Base-by-base conservation (phyloP, 2,329 filamentous ascomycete species). In the Fusarium aywerte region DNA sequence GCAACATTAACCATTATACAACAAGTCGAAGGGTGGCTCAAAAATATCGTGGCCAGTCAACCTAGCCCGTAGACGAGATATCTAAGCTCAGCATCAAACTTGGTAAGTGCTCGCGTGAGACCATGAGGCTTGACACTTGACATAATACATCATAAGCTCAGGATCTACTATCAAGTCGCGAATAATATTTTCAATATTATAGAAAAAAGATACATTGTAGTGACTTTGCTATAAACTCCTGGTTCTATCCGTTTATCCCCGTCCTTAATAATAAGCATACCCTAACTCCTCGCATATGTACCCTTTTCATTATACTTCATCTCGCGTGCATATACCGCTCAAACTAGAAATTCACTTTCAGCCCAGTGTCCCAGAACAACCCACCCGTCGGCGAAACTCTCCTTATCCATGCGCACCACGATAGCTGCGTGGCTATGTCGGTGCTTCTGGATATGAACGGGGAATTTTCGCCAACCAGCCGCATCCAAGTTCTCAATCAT, bases 381-480 rank as follows among this genome's bases (percentile, higher is more conserved):
- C 73, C 85, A 87, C 0, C 95, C 95, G 78, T 98, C 94, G 3
- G 85, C 82, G 71, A 93, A 96, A 1, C 78, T 80, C 50, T 84
- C 81, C 75, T 87, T 89, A 36, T 90, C 87, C 58, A 83, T 87
- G 35, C 95, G 86, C 33, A 96, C 89, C 66, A 98, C 92, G 45
- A 98, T 97, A 4, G 94, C 94, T 0, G 94, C 95, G 77, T 98
- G 95, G 61, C 87, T 92, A 75, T 97, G 92, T n/a, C 84, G 80
- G 54, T 88, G 85, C 7, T 93, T 91, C 67, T 91, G 90, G 36
- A 96, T 94, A 79, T 90, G 89, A 5, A 94, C 87, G 1, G 85
- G 87, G 67, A 87, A 89, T 76, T 90, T 91, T 45, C 83, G 82
- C 85, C 87, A 90, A 6, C 84, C 83, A 3, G 90, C 75, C n/a